Base-by-base conservation (phyloP, 2,329 filamentous ascomycete genomes). In the Scedosporium dehoogii region DNA sequence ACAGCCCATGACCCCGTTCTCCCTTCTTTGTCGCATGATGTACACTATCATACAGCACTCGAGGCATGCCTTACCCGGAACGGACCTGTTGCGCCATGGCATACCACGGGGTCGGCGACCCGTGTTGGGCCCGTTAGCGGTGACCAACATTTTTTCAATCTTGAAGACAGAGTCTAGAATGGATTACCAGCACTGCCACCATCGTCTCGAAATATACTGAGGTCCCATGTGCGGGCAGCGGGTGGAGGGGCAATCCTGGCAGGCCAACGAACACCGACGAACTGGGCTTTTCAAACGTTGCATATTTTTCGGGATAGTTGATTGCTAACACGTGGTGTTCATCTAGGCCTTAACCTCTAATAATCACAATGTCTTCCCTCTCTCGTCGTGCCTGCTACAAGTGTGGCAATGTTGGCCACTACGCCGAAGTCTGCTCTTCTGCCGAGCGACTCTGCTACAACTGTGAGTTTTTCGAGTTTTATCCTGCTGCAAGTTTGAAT, bases 401-500 rank as follows among this genome's bases (percentile, higher is more conserved):
- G 76, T 88, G 85, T 78, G 89, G 89, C 79, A 91, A 92, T 72
- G 88, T 92, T 75, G 89, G 89, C 75, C 89, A 92, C 75, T 87
- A 85, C 68, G 81, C 80, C 73, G 92, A 97, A 84, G 92, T 96
- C 69, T 99, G 94, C 89, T 94, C 93, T 66, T 97, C 93, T 64
- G 90, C 92, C 64, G 93, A 99, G 84, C 91, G 94, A 73, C 89
- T 99, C 72, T 99, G 94, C 88, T 99, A 99, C 82, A 99, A 99
- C 84, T 99, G 94, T 92, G 82, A 76, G 88, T 79, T 23, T 23
- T n/a, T 62, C 16, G 10, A 53, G 38, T 18, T 27, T 38, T n/a
- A 57, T 41, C 18, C 56, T 64, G 46, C 16, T 60, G 3, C 4
- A n/a, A 3, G 33, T 1, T 38, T 38, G 12, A 18, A 6, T n/a